These are phyloP conservation scores for Fusarium foetens DNA, from an alignment of 2,329 filamentous ascomycete species.

Conservation along the genomic window DNA sequence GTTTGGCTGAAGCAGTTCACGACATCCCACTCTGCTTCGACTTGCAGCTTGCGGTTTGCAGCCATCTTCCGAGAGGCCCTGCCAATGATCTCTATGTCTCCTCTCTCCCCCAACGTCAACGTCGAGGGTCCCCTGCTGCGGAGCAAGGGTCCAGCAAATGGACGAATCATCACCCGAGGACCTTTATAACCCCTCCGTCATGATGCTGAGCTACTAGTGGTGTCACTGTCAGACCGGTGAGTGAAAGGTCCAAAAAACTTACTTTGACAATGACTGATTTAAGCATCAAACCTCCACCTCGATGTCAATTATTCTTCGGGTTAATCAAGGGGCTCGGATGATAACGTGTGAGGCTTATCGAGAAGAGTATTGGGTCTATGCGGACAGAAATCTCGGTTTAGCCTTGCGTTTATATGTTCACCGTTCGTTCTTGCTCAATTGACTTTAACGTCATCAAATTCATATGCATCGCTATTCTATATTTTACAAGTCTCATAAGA, in stretches of 20 bases:
- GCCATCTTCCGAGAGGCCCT: conserved; percentile 5
- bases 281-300: neutral
- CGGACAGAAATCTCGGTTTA: neutral
- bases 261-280: neutral
- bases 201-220: conserved; percentile 24
- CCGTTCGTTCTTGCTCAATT: neutral
- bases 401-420: neutral
- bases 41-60: conserved; percentile 6
- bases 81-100: conserved; percentile 22
- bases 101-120: neutral
- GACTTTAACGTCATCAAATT: neutral
- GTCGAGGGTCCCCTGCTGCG: conserved; percentile 13
- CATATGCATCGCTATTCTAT: neutral
- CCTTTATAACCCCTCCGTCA: conserved; percentile 22
- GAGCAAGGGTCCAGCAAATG: conserved; percentile 19
- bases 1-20: conserved; percentile 21
- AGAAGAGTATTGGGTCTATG: neutral
- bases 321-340: neutral
- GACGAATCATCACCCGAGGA: conserved; percentile 16
- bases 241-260: neutral
- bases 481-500: neutral
- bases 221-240: conserved; percentile 17
- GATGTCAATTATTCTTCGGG: neutral
- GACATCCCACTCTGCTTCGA: conserved; percentile 30
- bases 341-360: neutral